Base-by-base conservation (phyloP, 2,329 filamentous ascomycete species). In the Pyricularia sp. region DNA sequence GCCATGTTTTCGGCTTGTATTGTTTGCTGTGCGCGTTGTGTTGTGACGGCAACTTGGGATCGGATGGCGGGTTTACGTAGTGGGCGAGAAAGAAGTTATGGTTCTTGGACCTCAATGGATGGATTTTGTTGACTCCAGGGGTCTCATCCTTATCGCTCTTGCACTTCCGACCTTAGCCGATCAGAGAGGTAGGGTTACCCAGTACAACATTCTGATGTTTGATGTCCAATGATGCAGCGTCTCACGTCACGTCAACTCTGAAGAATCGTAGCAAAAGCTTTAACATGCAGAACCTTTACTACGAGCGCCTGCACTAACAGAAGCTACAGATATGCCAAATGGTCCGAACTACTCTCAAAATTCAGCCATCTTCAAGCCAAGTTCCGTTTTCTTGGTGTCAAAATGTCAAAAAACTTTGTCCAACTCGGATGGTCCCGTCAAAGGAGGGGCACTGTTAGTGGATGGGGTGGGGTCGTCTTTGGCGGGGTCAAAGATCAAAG, bases 1-100 rank as follows among this genome's bases (percentile, higher is more conserved):
- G 42, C 85, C 86, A 88, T 89, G 68, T 75, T 82, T 71, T 69
- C 69, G 11, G 25, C 23, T 61, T 26, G n/a, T 61, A 9, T 36
- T 26, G 58, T 61, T n/a, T 61, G 23, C 10, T 61, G 17, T 36
- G 33, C 33, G 33, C 33, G 33, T 17, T 36, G 33, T 36, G 33
- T 36, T 36, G 33, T 17, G 12, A 5, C 33, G 33, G 12, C 33
- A 7, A 36, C n/a, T 61, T 61, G 58, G 2, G 23, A 5, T 25
- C 11, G 58, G 58, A 61, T 28, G 55, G 20, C 55, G 42, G 42
- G 20, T 7, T 20, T 55, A 55, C 4, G 20, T 55, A 20, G 42
- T 55, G 42, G 42, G 42, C 17, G 42, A n/a, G 20, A 20, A 55
- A n/a, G 20, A 55, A n/a, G 42, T 55, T 55, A n/a, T 9, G 20